A percentile compares a stretch with the other conserved stretches of the same genome.
phyloP scores from a whole-genome alignment of 2,329 filamentous ascomycete genomes.

The Aspergillus floridensis region DNA sequence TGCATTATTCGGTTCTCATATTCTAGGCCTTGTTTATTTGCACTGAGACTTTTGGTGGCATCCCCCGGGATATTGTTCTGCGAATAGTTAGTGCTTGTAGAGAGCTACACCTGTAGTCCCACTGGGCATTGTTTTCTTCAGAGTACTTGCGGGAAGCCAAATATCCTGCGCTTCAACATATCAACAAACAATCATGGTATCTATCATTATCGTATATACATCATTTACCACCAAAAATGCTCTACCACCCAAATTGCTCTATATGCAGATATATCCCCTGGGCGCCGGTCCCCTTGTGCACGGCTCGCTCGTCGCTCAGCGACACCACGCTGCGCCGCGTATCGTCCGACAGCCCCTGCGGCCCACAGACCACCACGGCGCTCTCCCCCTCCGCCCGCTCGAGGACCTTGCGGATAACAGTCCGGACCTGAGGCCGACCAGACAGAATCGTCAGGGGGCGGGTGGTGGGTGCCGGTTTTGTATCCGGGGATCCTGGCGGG shows the following conservation, averaged over 20 bases:
- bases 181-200: neutral
- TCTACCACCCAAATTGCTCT: constrained; percentile 54
- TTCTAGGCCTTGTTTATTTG: no score
- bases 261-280: constrained; percentile 62
- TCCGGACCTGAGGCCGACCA: constrained; percentile 53
- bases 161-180: no score
- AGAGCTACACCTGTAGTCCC: no score
- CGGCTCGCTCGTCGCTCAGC: constrained; percentile 63
- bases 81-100: no score
- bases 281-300: constrained; percentile 65
- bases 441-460: constrained; percentile 35
- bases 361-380: constrained; percentile 63
- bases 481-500: neutral
- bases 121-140: no score
- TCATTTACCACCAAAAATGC: neutral
- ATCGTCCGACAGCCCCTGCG: constrained; percentile 53
- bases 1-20: no score
- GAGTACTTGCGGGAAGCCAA: no score
- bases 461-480: neutral
- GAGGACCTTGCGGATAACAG: constrained; percentile 54
- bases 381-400: constrained; percentile 62
- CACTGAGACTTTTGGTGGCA: no score
- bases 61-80: no score
- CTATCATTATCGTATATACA: neutral
- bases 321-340: constrained; percentile 55